Conservation (phyloP, 345 rosid genomes). For the Citropsis articulata region DNA sequence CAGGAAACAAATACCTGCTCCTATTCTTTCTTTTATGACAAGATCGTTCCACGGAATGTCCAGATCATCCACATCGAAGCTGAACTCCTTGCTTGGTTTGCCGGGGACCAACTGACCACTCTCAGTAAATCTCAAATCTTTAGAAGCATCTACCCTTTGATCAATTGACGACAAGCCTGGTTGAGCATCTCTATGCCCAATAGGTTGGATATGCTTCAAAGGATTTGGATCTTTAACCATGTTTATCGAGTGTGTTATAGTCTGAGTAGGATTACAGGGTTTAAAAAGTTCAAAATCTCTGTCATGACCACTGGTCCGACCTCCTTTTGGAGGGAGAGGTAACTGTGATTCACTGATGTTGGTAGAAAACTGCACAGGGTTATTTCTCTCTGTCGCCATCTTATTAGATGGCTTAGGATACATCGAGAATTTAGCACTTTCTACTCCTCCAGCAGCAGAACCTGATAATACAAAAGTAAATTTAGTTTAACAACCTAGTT, state of each 20-base stretch:
- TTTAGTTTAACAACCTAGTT: neutral
- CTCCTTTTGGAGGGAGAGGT: conserved; percentile 35
- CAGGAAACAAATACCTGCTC: conserved; percentile 71
- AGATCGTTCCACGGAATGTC: conserved; percentile 93
- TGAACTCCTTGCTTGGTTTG: conserved; percentile 48
- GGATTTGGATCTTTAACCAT: conserved; percentile 41
- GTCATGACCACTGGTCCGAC: conserved; percentile 34
- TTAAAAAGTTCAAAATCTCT: conserved; percentile 34
- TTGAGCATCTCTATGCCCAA: conserved; percentile 33
- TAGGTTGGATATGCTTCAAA: conserved; percentile 38
- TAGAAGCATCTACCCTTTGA: conserved; percentile 31
- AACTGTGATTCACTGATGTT: conserved; percentile 42
- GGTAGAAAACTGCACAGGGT: conserved; percentile 39
- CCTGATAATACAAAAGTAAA: conserved; percentile 24
- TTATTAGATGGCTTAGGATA: conserved; percentile 47
- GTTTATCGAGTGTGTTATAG: conserved; percentile 36
- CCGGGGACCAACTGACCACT: conserved; percentile 37
- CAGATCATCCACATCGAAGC: conserved; percentile 82
- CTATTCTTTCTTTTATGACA: conserved; percentile 82
- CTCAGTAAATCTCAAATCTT: conserved; percentile 40
- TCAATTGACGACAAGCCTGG: conserved; percentile 27
- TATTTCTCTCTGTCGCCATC: conserved; percentile 46
- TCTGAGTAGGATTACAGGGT: conserved; percentile 39
- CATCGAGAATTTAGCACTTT: conserved; percentile 40
- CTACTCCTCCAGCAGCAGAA: conserved; percentile 40